A percentile compares a stretch with the other conserved stretches of the same genome.
Evolutionary conservation across 2,329 filamentous ascomycete species (phyloP).

Genomic region (Sarocladium brachiariae): DNA sequence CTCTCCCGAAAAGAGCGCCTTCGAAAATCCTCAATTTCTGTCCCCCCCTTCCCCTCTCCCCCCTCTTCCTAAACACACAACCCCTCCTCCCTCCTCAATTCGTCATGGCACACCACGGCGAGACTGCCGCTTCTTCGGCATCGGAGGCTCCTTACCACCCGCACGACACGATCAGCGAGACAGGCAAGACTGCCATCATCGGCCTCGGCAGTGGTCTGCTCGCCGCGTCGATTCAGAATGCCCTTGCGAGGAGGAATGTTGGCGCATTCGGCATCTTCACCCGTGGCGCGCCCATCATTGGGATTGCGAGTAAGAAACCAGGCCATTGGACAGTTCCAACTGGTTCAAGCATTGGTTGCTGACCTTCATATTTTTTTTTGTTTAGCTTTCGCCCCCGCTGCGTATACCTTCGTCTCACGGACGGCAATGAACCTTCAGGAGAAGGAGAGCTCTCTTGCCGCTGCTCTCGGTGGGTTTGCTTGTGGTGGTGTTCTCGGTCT

Average conservation of each 20-base stretch:
- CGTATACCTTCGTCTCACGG: constrained; percentile 70
- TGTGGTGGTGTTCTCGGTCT: constrained; percentile 68
- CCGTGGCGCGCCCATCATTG: constrained; percentile 68
- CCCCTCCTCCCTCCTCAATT: constrained; percentile 9
- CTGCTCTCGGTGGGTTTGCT: constrained; percentile 68
- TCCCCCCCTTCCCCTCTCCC: constrained; percentile 2
- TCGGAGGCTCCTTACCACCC: constrained; percentile 49
- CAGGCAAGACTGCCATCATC: constrained; percentile 57
- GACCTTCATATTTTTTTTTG: neutral
- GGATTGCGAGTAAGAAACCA: constrained; percentile 27
- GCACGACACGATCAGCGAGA: constrained; percentile 65
- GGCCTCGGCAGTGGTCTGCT: constrained; percentile 63
- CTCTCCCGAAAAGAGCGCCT: neutral
- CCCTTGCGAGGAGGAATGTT: constrained; percentile 74
- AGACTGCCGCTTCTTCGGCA: constrained; percentile 6
- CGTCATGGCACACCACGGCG: constrained; percentile 27
- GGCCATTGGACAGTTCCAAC: neutral
- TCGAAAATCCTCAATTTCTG: constrained; percentile 1
- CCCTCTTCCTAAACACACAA: constrained; percentile 6
- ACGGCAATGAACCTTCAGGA: constrained; percentile 79
- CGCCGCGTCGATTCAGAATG: constrained; percentile 77
- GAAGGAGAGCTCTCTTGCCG: constrained; percentile 73
- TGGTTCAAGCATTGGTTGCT: constrained; percentile 9
- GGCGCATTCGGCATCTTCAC: constrained; percentile 76
- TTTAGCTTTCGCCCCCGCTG: constrained; percentile 48